Conservation (phyloP, 2,329 filamentous ascomycete genomes). For the Fusarium tricinctum region DNA sequence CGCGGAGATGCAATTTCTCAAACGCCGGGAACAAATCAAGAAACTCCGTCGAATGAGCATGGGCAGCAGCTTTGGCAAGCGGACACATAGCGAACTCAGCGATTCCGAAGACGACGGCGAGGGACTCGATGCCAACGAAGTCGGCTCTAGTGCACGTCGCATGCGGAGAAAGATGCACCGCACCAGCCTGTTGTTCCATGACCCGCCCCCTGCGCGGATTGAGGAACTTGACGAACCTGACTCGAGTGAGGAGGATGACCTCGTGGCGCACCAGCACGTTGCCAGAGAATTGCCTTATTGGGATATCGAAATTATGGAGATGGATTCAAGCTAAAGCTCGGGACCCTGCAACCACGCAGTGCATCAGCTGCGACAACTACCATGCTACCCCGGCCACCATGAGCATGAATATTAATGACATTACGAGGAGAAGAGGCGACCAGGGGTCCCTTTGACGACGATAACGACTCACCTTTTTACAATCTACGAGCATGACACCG, state of each 20-base stretch:
- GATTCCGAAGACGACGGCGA: conserved; percentile 63
- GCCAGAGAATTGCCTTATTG: conserved; percentile 66
- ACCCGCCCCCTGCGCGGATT: conserved; percentile 65
- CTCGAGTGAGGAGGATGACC: conserved; percentile 63
- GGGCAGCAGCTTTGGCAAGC: conserved; percentile 68
- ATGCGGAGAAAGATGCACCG: conserved; percentile 63
- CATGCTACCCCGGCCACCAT: conserved; percentile 35
- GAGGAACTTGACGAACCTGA: conserved; percentile 68
- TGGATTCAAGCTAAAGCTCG: conserved; percentile 55
- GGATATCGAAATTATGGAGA: conserved; percentile 65
- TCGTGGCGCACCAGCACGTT: conserved; percentile 57
- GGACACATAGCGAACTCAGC: conserved; percentile 67
- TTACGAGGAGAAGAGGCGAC: conserved; percentile 45
- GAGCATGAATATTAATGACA: conserved; percentile 48
- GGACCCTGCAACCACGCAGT: conserved; percentile 20
- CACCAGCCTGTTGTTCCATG: conserved; percentile 63
- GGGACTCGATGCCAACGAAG: conserved; percentile 58
- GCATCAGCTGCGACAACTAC: conserved; percentile 36
- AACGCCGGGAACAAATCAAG: conserved; percentile 59
- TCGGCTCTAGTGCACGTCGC: conserved; percentile 63
- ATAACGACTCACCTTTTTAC: conserved; percentile 46
- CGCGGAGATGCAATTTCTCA: conserved; percentile 57
- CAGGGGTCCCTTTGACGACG: conserved; percentile 46
- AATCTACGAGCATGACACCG: conserved; percentile 43
- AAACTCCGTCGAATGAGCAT: conserved; percentile 63